Evolutionary conservation across 1,284 basidiomycete genomes (phyloP), one percentile per base, ranked within the genome.

Genomic region (Cystobasidium slooffiae): DNA sequence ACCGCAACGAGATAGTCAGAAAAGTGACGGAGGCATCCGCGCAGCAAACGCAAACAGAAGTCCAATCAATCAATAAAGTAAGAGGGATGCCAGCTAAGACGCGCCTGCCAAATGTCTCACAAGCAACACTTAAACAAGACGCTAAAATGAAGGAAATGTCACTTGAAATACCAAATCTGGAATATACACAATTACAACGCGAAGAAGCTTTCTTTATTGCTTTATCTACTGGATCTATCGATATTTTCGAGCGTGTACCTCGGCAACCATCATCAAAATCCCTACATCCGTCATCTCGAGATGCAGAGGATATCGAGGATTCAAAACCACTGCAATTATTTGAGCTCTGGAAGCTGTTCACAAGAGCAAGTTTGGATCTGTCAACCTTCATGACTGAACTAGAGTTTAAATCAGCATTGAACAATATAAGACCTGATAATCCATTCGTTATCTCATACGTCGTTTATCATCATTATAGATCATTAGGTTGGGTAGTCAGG

Each of bases 401-500:
- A 24, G 61, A 49, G 16, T 20, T 12, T 5, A 31, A 63, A 9
- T 47, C 43, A 24, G 59, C 51, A 39, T 47, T 46, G 31, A 12
- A 52, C 9, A 8, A 22, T 37, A 47, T 76, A 16, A 37, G 81
- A 43, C 84, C 85, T 61, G 95, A 98, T 84, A 97, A 97, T 81
- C 94, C 95, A 0, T 94, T 97, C 83, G 84, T 99, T 46, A 85
- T 99, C 47, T 88, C 92, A 78, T 99, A 98, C 80, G 89, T 90
- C 63, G 89, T 88, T 7, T 97, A 96, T 81, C 96, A 99, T 81
- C 94, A 99, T 83, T 99, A 92, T 81, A 89, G 96, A 22, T 94
- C 94, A 1, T 86, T 99, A 5, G 97, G 97, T n/a, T 99, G 97
- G 97, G 92, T 97, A 18, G 90, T 97, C 75, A 94, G 95, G 82